Evolutionary conservation across 257 asterid species (phyloP).

Genomic region (Oldenlandia corymbosa): DNA sequence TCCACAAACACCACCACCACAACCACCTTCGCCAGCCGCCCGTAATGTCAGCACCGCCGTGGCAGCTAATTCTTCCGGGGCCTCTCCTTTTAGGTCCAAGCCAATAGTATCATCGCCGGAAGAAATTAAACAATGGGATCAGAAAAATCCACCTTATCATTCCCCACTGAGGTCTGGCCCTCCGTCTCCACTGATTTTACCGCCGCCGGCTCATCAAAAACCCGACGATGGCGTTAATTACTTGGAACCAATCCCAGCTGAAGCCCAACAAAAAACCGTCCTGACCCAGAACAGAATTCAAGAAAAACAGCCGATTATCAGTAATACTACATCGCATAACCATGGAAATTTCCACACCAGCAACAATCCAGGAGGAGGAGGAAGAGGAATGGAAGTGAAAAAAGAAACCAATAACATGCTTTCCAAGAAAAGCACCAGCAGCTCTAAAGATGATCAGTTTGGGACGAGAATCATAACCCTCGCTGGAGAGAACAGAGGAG

Average conservation of each 20-base stretch:
- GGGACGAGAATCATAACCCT: conserved; percentile 53
- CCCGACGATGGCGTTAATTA: conserved; percentile 20
- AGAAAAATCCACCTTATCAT: conserved; percentile 17
- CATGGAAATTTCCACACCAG: background rate
- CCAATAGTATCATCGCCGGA: conserved; percentile 33
- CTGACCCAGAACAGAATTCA: conserved; percentile 10
- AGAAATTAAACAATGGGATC: conserved; percentile 24
- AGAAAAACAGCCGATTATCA: background rate
- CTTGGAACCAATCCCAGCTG: conserved; percentile 23
- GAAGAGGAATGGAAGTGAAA: conserved; percentile 1
- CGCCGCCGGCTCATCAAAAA: conserved; percentile 26
- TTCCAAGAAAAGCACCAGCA: conserved; percentile 23
- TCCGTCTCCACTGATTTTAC: conserved; percentile 44
- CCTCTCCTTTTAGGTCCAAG: background rate
- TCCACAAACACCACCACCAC: conserved; percentile 6
- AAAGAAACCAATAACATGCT: conserved; percentile 12
- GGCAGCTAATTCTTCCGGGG: background rate
- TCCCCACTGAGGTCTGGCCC: conserved; percentile 39
- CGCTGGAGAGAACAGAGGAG: conserved; percentile 80
- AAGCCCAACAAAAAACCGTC: conserved; percentile 23
- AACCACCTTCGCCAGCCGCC: conserved; percentile 7
- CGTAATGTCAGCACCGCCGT: conserved; percentile 8
- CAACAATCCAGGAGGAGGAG: background rate
- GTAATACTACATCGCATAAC: background rate
- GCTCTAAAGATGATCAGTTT: conserved; percentile 22